Evolutionary conservation across 352 stramenopile species (phyloP).

Genomic region (Globisporangium spiculum): DNA sequence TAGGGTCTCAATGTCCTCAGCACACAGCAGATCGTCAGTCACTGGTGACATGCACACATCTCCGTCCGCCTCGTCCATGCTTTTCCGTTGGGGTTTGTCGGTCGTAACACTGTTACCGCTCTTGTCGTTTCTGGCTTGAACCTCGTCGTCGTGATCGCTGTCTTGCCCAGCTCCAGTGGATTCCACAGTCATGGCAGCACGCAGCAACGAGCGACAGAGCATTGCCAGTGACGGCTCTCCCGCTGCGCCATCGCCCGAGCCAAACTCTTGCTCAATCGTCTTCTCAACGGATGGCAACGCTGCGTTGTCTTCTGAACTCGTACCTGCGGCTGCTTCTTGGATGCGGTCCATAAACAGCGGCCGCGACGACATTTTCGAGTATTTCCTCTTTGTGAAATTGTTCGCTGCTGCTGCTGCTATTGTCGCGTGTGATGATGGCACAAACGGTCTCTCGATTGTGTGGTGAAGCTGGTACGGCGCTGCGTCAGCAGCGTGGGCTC

Average conservation of each 20-base stretch:
- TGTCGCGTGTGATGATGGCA: background rate
- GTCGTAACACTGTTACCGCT: background rate
- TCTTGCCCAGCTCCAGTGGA: slow-evolving; percentile 9
- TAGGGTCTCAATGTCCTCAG: slow-evolving; percentile 60
- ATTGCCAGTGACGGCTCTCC: slow-evolving; percentile 27
- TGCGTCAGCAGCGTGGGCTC: slow-evolving; percentile 20
- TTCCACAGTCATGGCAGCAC: slow-evolving; percentile 43
- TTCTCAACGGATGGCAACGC: slow-evolving; percentile 35
- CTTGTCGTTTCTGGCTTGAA: background rate
- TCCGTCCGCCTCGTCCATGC: background rate
- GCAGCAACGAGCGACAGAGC: slow-evolving; percentile 56
- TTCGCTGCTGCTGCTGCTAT: slow-evolving; percentile 15
- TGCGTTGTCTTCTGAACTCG: background rate
- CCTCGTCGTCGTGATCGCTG: background rate
- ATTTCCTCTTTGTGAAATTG: slow-evolving; percentile 39
- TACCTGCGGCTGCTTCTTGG: slow-evolving; percentile 17
- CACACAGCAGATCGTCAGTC: slow-evolving; percentile 54
- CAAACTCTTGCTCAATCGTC: slow-evolving; percentile 36
- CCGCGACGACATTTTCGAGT: slow-evolving; percentile 31
- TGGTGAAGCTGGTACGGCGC: background rate
- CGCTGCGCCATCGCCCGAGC: slow-evolving; percentile 1
- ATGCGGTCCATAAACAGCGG: slow-evolving; percentile 41
- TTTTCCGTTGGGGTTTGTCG: background rate
- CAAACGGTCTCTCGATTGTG: background rate
- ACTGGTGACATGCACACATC: slow-evolving; percentile 33